Evolutionary conservation across 495 filamentous ascomycete genomes (phyloP), one percentile per base, ranked within the genome.

Genomic region (Neohortaea acidophila): DNA sequence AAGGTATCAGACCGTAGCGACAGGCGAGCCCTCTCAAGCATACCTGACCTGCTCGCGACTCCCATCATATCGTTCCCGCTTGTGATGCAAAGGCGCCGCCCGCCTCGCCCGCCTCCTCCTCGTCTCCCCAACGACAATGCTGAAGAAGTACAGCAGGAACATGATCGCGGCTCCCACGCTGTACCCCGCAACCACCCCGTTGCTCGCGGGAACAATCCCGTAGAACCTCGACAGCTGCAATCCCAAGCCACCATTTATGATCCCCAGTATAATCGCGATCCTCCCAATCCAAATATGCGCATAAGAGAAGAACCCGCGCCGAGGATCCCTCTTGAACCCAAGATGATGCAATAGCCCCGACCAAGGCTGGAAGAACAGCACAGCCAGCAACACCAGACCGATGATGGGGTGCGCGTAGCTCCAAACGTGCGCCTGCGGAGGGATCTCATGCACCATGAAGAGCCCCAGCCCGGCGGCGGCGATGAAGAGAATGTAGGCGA

Each of bases 181-280:
- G 22, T 45, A 45, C 9, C 34, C 43, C 20, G 29, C 21, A 2
- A 35, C 13, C n/a, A 22, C 20, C 1, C 36, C 43, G 6, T 27
- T 3, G 7, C 20, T 21, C 17, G 41, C 24, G 7, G 40, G 33
- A 4, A 24, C 38, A 25, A 35, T n/a, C 14, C 31, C 31, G 24
- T 41, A 36, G 15, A 11, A 25, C n/a, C 44, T 37, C 10, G 55
- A 53, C 15, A 56, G 43, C 32, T 34, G 36, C 33, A 59, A 44
- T 1, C 55, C 55, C 4, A 59, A 48, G 4, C 55, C 55, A 19
- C 55, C 55, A 28, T 59, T 59, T 43, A 59, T 51, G 42, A 56
- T 56, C 18, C 53, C 55, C 23, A 59, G 49, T 0, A 49, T 56
- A 34, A 59, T 56, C 24, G 43, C 33, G 14, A 47, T 18, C 4